Conservation (phyloP, 2,329 filamentous ascomycete genomes). For the Nigrograna mackinnonii region DNA sequence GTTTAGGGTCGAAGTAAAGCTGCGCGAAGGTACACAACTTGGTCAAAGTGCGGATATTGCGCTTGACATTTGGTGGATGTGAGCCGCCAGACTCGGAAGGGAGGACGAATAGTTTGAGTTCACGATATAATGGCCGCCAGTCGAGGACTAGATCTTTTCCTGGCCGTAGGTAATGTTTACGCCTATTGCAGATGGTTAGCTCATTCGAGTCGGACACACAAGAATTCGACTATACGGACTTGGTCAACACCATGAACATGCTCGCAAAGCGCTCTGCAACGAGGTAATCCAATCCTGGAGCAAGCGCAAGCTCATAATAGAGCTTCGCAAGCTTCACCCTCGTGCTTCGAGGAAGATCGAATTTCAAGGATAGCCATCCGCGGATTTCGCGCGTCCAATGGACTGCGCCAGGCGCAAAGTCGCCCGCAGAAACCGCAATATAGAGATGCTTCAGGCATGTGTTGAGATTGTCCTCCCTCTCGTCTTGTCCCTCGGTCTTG, state of each 20-base stretch:
- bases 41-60: conserved; percentile 73
- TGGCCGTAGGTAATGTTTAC: conserved; percentile 92
- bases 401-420: conserved; percentile 89
- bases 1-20: conserved; percentile 87
- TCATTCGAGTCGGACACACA: neutral
- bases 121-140: conserved; percentile 91
- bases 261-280: conserved; percentile 89
- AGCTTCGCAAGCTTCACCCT: conserved; percentile 83
- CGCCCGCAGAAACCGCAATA: conserved; percentile 86
- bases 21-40: conserved; percentile 91
- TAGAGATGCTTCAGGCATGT: conserved; percentile 95
- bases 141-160: conserved; percentile 88
- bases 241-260: conserved; percentile 96
- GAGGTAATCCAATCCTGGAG: conserved; percentile 81
- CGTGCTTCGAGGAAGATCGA: conserved; percentile 86
- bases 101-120: conserved; percentile 87
- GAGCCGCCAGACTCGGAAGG: conserved; percentile 76
- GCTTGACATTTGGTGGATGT: conserved; percentile 64
- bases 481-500: conserved; percentile 75
- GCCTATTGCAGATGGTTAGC: conserved; percentile 56
- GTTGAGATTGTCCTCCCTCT: conserved; percentile 77
- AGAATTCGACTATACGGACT: conserved; percentile 62
- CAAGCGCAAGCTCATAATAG: conserved; percentile 91
- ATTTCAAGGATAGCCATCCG: conserved; percentile 95
- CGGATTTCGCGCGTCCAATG: conserved; percentile 98